Percentiles rank a stretch among this genome's conserved stretches.
phyloP scores from a whole-genome alignment of 441 rosid genomes.

The Erysimum pusillum region DNA sequence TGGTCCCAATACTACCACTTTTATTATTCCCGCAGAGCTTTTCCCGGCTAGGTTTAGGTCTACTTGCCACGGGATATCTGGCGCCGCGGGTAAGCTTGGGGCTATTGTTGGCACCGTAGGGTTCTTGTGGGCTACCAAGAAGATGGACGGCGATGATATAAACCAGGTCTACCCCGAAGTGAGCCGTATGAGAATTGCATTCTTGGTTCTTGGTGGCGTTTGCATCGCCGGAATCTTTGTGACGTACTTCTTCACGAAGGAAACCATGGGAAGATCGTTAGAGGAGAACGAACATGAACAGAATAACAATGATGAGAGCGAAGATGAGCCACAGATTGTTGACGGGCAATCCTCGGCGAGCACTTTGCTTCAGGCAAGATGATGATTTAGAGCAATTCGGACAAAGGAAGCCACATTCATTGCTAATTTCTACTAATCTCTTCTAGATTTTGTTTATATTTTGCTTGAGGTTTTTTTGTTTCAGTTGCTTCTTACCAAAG shows the following conservation, averaged over 20 bases:
- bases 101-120: constrained; percentile 72
- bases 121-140: constrained; percentile 58
- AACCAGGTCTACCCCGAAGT: constrained; percentile 29
- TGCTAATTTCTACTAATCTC: not conserved
- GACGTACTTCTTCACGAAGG: constrained; percentile 61
- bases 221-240: constrained; percentile 61
- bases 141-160: not conserved
- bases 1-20: constrained; percentile 86
- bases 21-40: constrained; percentile 83
- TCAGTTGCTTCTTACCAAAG: constrained; percentile 16
- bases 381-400: constrained; percentile 5
- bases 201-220: constrained; percentile 58
- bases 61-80: constrained; percentile 82
- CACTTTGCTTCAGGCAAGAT: constrained; percentile 30
- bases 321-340: constrained; percentile 35
- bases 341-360: constrained; percentile 24
- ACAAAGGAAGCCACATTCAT: not conserved
- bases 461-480: not conserved
- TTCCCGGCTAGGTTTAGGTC: constrained; percentile 84
- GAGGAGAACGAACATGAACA: constrained; percentile 69
- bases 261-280: constrained; percentile 76
- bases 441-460: not conserved
- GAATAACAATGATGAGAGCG: not conserved
- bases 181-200: constrained; percentile 50
- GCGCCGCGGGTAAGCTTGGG: constrained; percentile 76